Evolutionary conservation across 805 yeast species (phyloP).

Genomic region (Barnettozyma siamensis): DNA sequence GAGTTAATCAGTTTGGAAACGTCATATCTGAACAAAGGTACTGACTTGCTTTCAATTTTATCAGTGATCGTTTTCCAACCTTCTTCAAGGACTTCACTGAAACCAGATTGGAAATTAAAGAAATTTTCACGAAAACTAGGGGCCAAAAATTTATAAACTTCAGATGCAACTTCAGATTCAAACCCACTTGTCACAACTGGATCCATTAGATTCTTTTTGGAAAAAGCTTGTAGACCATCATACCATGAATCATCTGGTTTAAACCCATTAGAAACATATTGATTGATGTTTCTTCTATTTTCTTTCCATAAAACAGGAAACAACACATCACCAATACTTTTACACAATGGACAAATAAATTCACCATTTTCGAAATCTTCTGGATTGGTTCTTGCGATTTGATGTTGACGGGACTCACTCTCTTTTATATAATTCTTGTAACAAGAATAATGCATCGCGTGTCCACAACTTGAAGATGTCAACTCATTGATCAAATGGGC

Average conservation of each 20-base stretch:
- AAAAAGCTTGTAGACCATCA: conserved; percentile 12
- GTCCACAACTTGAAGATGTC: conserved; percentile 75
- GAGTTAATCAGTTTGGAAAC: conserved; percentile 37
- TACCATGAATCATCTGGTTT: conserved; percentile 15
- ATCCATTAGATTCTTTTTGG: conserved; percentile 7
- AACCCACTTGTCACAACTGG: not conserved
- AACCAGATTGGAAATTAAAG: not conserved
- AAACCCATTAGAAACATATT: conserved; percentile 8
- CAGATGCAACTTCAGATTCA: conserved; percentile 12
- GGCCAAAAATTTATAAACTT: conserved; percentile 6
- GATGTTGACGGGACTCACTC: conserved; percentile 52
- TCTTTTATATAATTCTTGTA: conserved; percentile 57
- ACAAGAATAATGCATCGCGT: conserved; percentile 85
- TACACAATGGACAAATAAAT: conserved; percentile 86
- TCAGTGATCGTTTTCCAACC: conserved; percentile 7
- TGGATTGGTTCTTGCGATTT: conserved; percentile 77
- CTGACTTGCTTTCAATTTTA: conserved; percentile 30
- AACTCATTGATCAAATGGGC: conserved; percentile 8
- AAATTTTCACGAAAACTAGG: conserved; percentile 7
- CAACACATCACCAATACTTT: conserved; percentile 77
- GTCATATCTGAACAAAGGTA: conserved; percentile 21
- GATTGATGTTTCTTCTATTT: conserved; percentile 31
- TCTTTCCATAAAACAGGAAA: conserved; percentile 64
- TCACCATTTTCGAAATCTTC: conserved; percentile 67
- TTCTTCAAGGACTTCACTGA: conserved; percentile 8